Percentiles rank a stretch among this genome's conserved stretches.
These are phyloP conservation scores for Echinosophora koreensis DNA, from an alignment of 306 rosid genomes.

Conservation along the genomic window DNA sequence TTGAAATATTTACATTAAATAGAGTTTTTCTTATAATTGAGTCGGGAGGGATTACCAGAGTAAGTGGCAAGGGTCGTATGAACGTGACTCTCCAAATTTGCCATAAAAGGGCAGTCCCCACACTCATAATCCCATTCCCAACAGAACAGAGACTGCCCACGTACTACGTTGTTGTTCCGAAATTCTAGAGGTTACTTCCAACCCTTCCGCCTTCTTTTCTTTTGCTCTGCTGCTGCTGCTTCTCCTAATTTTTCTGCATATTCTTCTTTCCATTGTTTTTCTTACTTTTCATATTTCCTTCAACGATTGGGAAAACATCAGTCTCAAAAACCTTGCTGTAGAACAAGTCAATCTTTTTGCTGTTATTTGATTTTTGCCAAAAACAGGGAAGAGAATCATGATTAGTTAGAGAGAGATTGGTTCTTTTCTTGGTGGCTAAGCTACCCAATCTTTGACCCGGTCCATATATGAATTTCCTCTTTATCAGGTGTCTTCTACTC, in stretches of 20 bases:
- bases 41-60: too few species aligned
- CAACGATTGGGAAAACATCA: background rate
- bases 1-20: too few species aligned
- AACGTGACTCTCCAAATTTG: slow-evolving; percentile 4
- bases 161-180: slow-evolving; percentile 2
- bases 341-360: background rate
- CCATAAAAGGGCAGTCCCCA: background rate
- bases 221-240: background rate
- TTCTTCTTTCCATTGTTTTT: background rate
- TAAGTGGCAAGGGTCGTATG: background rate
- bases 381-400: background rate
- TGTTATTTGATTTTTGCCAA: background rate
- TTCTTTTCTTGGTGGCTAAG: slow-evolving; percentile 39
- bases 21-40: too few species aligned
- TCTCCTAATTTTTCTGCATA: background rate
- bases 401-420: background rate
- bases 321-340: background rate
- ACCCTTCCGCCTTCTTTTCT: background rate
- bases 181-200: background rate
- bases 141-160: background rate
- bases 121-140: background rate
- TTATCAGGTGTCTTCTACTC: background rate
- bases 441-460: slow-evolving; percentile 18
- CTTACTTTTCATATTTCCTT: background rate
- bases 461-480: background rate